These are phyloP conservation scores for Flaveria linearis DNA, from an alignment of 129 eudicot species.

Conservation along the genomic window DNA sequence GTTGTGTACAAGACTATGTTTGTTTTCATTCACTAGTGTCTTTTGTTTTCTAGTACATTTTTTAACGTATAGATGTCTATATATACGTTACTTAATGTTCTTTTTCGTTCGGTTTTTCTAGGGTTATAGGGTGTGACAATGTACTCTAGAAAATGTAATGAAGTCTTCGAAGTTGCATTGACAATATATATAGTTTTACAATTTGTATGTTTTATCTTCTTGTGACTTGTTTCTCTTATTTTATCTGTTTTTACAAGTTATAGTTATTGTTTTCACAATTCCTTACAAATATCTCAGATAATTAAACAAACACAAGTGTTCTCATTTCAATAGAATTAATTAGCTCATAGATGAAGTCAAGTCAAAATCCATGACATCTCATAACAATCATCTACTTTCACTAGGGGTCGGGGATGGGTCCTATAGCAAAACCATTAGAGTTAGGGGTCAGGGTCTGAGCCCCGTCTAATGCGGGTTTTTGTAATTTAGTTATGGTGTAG, in stretches of 20 bases:
- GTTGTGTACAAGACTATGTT: slow-evolving; percentile 10
- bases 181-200: not conserved
- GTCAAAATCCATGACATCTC: no score
- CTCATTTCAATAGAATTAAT: not conserved
- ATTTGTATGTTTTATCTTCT: not conserved
- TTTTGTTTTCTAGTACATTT: not conserved
- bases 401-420: no score
- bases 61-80: slow-evolving; percentile 5
- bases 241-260: not conserved
- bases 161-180: slow-evolving; percentile 9
- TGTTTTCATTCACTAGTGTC: not conserved
- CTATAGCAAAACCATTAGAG: no score
- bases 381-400: no score
- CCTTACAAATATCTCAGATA: not conserved
- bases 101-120: not conserved
- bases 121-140: slow-evolving; percentile 1
- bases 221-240: not conserved
- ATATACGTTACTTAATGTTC: slow-evolving; percentile 4
- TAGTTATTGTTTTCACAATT: not conserved
- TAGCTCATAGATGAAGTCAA: not conserved
- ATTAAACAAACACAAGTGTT: not conserved
- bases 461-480: no score
- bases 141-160: slow-evolving; percentile 19
- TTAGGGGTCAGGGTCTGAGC: no score
- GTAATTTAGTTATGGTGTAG: no score